Conservation (phyloP, 129 eudicot genomes). For the Ambrosia trifida region DNA sequence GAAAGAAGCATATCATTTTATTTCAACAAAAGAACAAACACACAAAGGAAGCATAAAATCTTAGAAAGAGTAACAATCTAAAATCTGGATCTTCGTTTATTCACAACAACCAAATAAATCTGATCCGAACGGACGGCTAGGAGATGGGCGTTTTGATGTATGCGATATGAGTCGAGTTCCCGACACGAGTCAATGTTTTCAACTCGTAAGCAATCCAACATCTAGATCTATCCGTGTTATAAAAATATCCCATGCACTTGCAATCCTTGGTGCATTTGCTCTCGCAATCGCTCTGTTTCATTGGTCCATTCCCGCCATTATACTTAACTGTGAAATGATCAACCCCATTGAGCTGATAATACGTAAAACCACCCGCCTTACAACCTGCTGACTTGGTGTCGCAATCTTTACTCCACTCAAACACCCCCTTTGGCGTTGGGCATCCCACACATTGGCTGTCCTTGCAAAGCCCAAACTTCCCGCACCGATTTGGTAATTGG, state of each 20-base stretch:
- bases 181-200: background rate
- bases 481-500: conserved; percentile 25
- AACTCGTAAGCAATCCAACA: conserved; percentile 1
- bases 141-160: background rate
- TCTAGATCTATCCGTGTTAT: background rate
- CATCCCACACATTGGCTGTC: conserved; percentile 25
- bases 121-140: too few relatives aligned
- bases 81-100: too few relatives aligned
- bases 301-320: conserved; percentile 35
- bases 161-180: background rate
- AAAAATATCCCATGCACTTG: background rate
- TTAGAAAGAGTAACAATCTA: too few relatives aligned
- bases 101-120: too few relatives aligned
- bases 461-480: conserved; percentile 42
- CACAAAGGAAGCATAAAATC: too few relatives aligned
- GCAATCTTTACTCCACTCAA: conserved; percentile 28
- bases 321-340: conserved; percentile 42
- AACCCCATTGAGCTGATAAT: conserved; percentile 35
- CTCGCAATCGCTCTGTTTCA: background rate
- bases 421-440: background rate
- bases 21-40: too few relatives aligned
- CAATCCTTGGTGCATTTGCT: background rate
- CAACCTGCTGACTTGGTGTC: conserved; percentile 18
- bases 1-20: too few relatives aligned
- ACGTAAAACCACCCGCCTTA: conserved; percentile 11